Evolutionary conservation across 23 red algal species (phyloP), one percentile per base, ranked within the genome.

Genomic region (Gracilaria gracilis): DNA sequence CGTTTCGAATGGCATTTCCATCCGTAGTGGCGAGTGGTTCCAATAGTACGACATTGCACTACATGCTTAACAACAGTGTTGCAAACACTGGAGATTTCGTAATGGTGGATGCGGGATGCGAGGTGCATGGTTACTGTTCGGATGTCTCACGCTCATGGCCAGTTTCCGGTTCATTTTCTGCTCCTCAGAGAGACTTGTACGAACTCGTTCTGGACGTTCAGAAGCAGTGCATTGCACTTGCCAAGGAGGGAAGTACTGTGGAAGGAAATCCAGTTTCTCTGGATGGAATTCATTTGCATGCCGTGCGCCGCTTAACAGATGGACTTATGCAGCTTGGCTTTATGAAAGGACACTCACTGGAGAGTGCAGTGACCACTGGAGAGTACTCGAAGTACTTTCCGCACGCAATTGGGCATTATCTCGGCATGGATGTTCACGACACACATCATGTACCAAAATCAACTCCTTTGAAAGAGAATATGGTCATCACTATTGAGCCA

Each of bases 401-500:
- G 9, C 95, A 98, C 48, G 83, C 95, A 25, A 92, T 94, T 28
- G 95, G 95, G 13, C 95, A 98, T 53, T 98, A 91, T 87, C 79
- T 98, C 61, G 95, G 95, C 69, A 92, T 98, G 88, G 95, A 98
- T 83, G 89, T 92, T 19, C 95, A 98, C 83, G 95, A 98, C 35
- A 94, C 91, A 25, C 95, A 98, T 62, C 67, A 73, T 37, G 64
- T 91, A 28, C 74, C 74, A 38, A 98, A 98, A 67, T 62, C 39
- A 25, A 92, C 94, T 11, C 81, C 91, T 39, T 61, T 98, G 48
- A 79, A 84, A 55, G 80, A 59, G 34, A 82, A 88, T 79, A 98
- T 98, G 95, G 90, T 94, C 55, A 85, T 98, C 49, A 98, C 95
- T 39, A 83, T 98, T 44, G 95, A 98, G 64, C 95, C 95, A 37